These are phyloP conservation scores for Tephrocybe sp. DNA, from an alignment of 768 basidiomycete genomes.

Conservation along the genomic window DNA sequence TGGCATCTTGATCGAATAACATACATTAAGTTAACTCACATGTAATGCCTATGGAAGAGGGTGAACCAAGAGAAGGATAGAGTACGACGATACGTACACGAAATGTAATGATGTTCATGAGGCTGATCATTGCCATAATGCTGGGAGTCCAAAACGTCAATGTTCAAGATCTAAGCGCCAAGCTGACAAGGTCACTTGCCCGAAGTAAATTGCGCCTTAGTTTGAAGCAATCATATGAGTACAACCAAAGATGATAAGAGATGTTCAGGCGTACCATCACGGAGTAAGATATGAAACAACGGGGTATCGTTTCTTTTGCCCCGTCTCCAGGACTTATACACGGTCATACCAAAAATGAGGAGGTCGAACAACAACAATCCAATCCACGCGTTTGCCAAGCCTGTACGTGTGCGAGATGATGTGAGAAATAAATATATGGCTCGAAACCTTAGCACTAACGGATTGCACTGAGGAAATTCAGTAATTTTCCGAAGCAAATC, in stretches of 20 bases:
- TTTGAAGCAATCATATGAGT: not conserved
- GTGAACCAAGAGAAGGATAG: too few species aligned
- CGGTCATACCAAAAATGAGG: conserved; percentile 38
- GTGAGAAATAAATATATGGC: too few species aligned
- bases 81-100: conserved; percentile 19
- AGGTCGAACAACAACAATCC: conserved; percentile 40
- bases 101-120: conserved; percentile 20
- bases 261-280: conserved; percentile 45
- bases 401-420: too few species aligned
- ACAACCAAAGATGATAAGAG: not conserved
- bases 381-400: conserved; percentile 33
- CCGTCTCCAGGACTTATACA: conserved; percentile 32
- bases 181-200: not conserved
- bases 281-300: conserved; percentile 32
- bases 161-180: not conserved
- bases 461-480: not conserved
- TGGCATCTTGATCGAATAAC: too few species aligned
- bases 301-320: conserved; percentile 19
- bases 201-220: not conserved
- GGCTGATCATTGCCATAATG: conserved; percentile 18
- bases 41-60: conserved; percentile 6
- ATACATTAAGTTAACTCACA: conserved; percentile 9
- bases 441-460: not conserved
- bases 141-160: conserved; percentile 11
- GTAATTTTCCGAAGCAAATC: too few species aligned